Conservation (phyloP, 1,139 yeast species). For the Kodamaea plutei region DNA sequence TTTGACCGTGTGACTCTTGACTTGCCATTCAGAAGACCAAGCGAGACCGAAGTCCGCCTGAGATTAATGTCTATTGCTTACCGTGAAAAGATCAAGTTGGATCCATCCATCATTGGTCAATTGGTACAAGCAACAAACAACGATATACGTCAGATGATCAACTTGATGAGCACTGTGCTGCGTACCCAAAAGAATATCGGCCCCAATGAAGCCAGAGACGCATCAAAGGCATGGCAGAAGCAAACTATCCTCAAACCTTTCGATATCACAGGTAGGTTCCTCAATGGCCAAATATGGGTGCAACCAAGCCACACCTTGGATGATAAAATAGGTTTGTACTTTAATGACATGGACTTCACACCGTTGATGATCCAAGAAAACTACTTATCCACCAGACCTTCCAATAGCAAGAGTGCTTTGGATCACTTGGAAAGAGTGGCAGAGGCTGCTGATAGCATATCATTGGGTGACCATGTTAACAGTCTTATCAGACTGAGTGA, state of each 20-base stretch:
- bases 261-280: constrained; percentile 74
- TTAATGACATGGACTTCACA: constrained; percentile 91
- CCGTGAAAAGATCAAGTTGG: constrained; percentile 76
- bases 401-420: constrained; percentile 28
- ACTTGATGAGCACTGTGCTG: constrained; percentile 79
- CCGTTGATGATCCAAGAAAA: constrained; percentile 97
- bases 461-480: constrained; percentile 78
- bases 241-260: constrained; percentile 89
- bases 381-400: constrained; percentile 66
- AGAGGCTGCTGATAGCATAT: constrained; percentile 80
- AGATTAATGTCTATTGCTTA: constrained; percentile 88
- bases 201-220: constrained; percentile 43
- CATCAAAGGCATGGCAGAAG: constrained; percentile 78
- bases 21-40: constrained; percentile 84
- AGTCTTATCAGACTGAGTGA: constrained; percentile 81
- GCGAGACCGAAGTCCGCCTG: constrained; percentile 73
- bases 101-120: constrained; percentile 77
- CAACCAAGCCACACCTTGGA: constrained; percentile 55
- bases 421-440: constrained; percentile 64
- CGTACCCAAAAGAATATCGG: constrained; percentile 64
- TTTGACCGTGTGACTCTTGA: constrained; percentile 85
- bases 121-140: constrained; percentile 81
- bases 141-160: constrained; percentile 93
- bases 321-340: constrained; percentile 84
- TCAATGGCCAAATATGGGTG: constrained; percentile 60